Evolutionary conservation across 2,329 filamentous ascomycete species (phyloP).

Genomic region (Neocucurbitaria cava): DNA sequence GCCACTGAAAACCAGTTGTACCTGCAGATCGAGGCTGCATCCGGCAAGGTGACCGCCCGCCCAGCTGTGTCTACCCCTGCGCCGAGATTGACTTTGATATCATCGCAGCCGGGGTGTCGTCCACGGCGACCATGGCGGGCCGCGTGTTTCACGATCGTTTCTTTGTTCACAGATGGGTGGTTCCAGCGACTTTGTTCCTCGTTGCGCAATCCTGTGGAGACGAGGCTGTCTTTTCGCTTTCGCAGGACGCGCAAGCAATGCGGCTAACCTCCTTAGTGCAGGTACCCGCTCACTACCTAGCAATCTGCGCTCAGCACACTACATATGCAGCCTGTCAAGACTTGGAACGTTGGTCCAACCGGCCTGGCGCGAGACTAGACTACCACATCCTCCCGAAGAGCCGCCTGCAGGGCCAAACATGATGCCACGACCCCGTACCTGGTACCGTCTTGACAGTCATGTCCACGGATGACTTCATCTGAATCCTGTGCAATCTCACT

Average conservation of each 20-base stretch:
- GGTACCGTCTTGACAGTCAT: conserved; percentile 23
- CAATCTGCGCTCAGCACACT: conserved; percentile 4
- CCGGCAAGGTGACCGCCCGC: conserved; percentile 10
- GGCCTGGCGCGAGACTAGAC: conserved; percentile 7
- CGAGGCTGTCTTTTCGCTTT: neutral
- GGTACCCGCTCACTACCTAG: conserved; percentile 17
- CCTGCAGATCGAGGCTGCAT: conserved; percentile 21
- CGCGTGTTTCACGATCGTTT: conserved; percentile 2
- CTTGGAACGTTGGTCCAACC: conserved; percentile 1
- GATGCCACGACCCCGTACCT: conserved; percentile 15
- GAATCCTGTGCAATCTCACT: conserved; percentile 23
- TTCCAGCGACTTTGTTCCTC: neutral
- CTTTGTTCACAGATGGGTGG: conserved; percentile 5
- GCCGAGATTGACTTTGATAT: conserved; percentile 12
- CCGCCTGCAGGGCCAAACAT: conserved; percentile 15
- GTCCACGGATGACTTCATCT: conserved; percentile 24
- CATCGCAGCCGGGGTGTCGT: conserved; percentile 5
- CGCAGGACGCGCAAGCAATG: neutral
- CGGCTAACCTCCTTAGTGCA: neutral
- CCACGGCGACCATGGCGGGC: neutral
- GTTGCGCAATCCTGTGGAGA: neutral
- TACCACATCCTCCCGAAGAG: conserved; percentile 16
- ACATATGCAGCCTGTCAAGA: conserved; percentile 9
- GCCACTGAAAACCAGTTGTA: conserved; percentile 13
- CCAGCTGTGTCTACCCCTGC: neutral